Percentiles rank a stretch among this genome's conserved stretches.
phyloP scores from a whole-genome alignment of 148 eudicot species.

The Selenicereus undatus region DNA sequence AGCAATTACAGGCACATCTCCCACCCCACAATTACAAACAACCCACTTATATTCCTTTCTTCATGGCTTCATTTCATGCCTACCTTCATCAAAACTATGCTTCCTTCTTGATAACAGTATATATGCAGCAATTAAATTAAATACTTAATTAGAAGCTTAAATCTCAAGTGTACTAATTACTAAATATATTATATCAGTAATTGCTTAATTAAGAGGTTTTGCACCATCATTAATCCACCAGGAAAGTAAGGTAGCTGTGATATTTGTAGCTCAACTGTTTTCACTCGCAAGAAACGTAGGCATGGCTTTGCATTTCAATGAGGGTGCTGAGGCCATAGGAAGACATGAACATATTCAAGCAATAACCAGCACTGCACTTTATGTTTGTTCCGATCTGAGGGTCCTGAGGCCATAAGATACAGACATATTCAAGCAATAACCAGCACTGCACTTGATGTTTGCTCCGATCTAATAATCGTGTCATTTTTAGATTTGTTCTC shows the following conservation, averaged over 20 bases:
- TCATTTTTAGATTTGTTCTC: too few relatives aligned
- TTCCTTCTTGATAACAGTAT: not conserved
- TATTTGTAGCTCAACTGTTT: conserved; percentile 14
- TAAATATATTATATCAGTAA: not conserved
- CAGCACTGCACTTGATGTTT: too few relatives aligned
- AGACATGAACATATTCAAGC: too few relatives aligned
- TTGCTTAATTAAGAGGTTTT: not conserved
- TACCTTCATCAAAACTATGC: not conserved
- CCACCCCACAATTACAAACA: too few relatives aligned
- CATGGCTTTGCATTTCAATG: not conserved
- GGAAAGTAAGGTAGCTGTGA: conserved; percentile 21
- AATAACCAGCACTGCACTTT: too few relatives aligned
- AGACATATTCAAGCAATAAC: too few relatives aligned
- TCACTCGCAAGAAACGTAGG: not conserved
- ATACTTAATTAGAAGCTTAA: not conserved
- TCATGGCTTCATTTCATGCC: not conserved
- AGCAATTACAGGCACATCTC: too few relatives aligned
- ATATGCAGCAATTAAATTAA: not conserved
- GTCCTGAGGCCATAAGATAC: too few relatives aligned
- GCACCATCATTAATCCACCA: conserved; percentile 10
- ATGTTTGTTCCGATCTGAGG: too few relatives aligned
- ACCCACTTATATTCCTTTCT: not conserved
- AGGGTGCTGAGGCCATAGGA: too few relatives aligned
- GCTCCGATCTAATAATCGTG: too few relatives aligned
- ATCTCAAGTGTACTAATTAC: not conserved